These are phyloP conservation scores for Aspergillus calidoustus DNA, from an alignment of 2,329 filamentous ascomycete species.

Conservation along the genomic window DNA sequence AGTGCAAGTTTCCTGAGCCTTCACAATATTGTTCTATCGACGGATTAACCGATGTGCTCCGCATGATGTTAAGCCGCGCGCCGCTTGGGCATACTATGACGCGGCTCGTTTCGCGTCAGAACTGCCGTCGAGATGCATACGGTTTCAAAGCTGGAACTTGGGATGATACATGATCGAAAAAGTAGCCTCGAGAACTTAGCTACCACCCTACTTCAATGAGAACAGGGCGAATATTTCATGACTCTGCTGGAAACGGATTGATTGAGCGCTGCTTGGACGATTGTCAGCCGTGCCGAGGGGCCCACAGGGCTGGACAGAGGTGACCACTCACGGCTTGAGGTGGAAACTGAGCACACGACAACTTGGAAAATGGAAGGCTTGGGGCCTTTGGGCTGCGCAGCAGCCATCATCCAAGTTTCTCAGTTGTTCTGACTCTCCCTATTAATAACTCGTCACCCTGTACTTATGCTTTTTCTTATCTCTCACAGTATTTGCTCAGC, in stretches of 20 bases:
- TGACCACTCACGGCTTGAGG: slow-evolving; percentile 5
- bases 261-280: neutral
- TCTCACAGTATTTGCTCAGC: neutral
- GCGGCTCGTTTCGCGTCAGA: neutral
- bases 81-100: neutral
- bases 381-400: neutral
- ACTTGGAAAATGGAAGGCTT: neutral
- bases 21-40: neutral
- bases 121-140: neutral
- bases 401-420: neutral
- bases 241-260: neutral
- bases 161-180: too few species aligned
- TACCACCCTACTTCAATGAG: neutral
- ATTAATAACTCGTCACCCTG: neutral
- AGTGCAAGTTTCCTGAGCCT: neutral
- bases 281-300: neutral
- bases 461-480: neutral
- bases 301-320: slow-evolving; percentile 6
- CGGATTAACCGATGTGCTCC: neutral
- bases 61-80: neutral
- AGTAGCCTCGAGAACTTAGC: neutral
- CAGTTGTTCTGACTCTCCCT: neutral
- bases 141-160: neutral
- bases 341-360: slow-evolving; percentile 18
- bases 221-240: neutral